These are phyloP conservation scores for Starmerella bombi DNA, from an alignment of 805 yeast genomes.

Conservation along the genomic window DNA sequence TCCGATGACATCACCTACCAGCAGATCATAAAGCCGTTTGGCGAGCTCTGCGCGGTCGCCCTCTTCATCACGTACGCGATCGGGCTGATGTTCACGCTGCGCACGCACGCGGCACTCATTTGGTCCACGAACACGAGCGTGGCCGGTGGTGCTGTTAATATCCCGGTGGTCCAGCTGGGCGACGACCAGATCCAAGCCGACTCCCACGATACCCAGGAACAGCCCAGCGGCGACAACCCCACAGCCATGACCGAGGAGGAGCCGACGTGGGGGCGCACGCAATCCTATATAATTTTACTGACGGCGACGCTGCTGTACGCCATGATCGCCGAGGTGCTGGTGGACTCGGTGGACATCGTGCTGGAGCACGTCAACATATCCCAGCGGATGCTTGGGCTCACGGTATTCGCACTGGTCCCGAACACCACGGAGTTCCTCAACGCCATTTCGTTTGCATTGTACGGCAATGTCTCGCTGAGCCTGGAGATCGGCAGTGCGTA, in stretches of 20 bases:
- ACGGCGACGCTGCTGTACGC: slow-evolving; percentile 83
- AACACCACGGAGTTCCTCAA: slow-evolving; percentile 93
- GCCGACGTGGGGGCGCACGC: slow-evolving; percentile 87
- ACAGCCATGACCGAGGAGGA: slow-evolving; percentile 31
- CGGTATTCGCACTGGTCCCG: slow-evolving; percentile 91
- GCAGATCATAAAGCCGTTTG: slow-evolving; percentile 64
- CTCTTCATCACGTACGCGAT: slow-evolving; percentile 73
- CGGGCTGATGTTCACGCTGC: slow-evolving; percentile 82
- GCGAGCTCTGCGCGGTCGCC: slow-evolving; percentile 63
- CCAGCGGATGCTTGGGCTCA: slow-evolving; percentile 83
- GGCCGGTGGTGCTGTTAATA: neutral
- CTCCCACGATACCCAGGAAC: neutral
- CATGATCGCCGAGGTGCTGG: slow-evolving; percentile 83
- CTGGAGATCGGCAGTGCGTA: slow-evolving; percentile 98
- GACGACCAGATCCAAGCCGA: slow-evolving; percentile 26
- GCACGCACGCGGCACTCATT: slow-evolving; percentile 92
- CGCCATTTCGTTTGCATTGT: slow-evolving; percentile 91
- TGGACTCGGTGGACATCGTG: slow-evolving; percentile 83
- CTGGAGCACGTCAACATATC: slow-evolving; percentile 63
- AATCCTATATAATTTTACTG: slow-evolving; percentile 68
- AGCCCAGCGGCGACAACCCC: neutral
- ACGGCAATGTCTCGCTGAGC: slow-evolving; percentile 90
- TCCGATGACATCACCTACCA: slow-evolving; percentile 54
- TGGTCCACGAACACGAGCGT: slow-evolving; percentile 60
- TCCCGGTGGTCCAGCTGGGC: neutral